phyloP scores from a whole-genome alignment of 768 basidiomycete species.

The Termitomyces sp. region DNA sequence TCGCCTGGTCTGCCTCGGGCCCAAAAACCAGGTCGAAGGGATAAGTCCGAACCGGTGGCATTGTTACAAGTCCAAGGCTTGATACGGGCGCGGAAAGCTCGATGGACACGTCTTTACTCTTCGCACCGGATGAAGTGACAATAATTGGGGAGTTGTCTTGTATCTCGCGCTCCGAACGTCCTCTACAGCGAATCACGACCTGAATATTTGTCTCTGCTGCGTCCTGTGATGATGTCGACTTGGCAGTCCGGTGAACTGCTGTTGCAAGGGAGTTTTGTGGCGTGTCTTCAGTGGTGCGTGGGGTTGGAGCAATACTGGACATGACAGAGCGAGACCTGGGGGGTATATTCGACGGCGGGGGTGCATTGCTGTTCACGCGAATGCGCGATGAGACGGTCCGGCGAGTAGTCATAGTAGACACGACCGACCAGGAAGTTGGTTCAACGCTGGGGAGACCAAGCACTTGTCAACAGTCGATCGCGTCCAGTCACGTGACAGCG shows the following conservation, averaged over 20 bases:
- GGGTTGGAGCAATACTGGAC: slow-evolving; percentile 33
- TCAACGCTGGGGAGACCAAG: slow-evolving; percentile 4
- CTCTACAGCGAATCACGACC: slow-evolving; percentile 87
- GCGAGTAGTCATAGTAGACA: slow-evolving; percentile 53
- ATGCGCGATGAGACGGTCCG: slow-evolving; percentile 49
- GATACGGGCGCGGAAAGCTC: slow-evolving; percentile 69
- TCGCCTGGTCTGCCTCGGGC: slow-evolving; percentile 91
- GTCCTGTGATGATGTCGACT: slow-evolving; percentile 20
- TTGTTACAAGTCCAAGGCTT: slow-evolving; percentile 65
- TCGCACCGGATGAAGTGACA: slow-evolving; percentile 71
- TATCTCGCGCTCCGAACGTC: slow-evolving; percentile 81
- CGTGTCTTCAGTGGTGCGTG: slow-evolving; percentile 21
- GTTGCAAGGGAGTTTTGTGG: slow-evolving; percentile 2
- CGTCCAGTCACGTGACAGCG: slow-evolving; percentile 28
- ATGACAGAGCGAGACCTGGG: slow-evolving; percentile 45
- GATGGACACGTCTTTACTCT: slow-evolving; percentile 71
- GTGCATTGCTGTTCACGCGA: slow-evolving; percentile 25
- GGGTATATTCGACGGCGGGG: slow-evolving; percentile 22
- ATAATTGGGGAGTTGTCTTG: slow-evolving; percentile 86
- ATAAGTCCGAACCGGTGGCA: slow-evolving; percentile 81
- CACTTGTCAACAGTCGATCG: slow-evolving; percentile 15
- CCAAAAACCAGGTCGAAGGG: slow-evolving; percentile 96
- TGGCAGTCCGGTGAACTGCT: slow-evolving; percentile 13
- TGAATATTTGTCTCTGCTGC: slow-evolving; percentile 82
- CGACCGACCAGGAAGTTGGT: neutral